Evolutionary conservation across 768 basidiomycete species (phyloP).

Genomic region (Xerocomellus intermedius): DNA sequence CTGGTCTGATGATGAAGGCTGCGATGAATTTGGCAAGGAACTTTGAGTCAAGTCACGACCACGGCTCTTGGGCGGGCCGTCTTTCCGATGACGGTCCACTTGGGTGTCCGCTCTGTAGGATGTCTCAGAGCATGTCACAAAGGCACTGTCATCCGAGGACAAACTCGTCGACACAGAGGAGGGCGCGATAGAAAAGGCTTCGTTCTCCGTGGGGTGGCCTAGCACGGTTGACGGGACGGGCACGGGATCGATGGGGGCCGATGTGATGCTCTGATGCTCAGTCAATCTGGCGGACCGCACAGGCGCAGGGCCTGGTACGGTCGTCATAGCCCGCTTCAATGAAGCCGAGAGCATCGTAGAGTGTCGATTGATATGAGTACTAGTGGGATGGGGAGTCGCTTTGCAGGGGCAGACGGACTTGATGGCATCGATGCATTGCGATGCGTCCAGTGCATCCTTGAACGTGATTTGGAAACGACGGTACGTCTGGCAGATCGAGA

Average conservation of each 20-base stretch:
- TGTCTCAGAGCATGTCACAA: conserved; percentile 29
- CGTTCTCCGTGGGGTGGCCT: neutral
- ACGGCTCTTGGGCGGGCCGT: neutral
- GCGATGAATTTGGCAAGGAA: conserved; percentile 35
- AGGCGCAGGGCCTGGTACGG: neutral
- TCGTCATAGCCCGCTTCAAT: conserved; percentile 20
- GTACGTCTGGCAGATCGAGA: conserved; percentile 47
- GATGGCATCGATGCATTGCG: conserved; percentile 61
- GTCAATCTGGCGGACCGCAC: neutral
- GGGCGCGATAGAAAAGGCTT: neutral
- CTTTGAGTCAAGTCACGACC: conserved; percentile 6
- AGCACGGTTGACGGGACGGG: neutral
- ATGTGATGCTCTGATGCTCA: conserved; percentile 4
- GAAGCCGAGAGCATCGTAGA: conserved; percentile 14
- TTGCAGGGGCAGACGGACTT: conserved; percentile 75
- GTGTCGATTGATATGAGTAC: conserved; percentile 14
- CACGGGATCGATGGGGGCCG: neutral
- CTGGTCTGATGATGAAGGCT: conserved; percentile 28
- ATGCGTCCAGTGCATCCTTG: conserved; percentile 43
- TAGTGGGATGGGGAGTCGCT: conserved; percentile 41
- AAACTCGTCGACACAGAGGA: conserved; percentile 9
- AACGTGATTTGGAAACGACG: conserved; percentile 80
- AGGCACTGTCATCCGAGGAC: conserved; percentile 30
- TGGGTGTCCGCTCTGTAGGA: conserved; percentile 9
- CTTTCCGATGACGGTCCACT: neutral